Evolutionary conservation across 768 basidiomycete species (phyloP).

Genomic region (Scleroderma bovista): DNA sequence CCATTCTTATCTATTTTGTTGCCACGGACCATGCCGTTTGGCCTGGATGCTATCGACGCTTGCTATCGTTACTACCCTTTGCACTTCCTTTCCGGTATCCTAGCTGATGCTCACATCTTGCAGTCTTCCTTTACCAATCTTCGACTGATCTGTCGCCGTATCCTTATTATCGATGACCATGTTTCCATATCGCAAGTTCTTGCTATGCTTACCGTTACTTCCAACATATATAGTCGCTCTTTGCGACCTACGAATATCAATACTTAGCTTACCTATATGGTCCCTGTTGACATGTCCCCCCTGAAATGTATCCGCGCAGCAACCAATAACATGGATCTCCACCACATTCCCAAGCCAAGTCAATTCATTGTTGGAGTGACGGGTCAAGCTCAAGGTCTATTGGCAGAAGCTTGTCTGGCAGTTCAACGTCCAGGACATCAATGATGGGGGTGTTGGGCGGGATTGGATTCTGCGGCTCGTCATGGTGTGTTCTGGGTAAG

Average conservation of each 20-base stretch:
- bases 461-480: no score
- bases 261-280: background rate
- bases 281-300: background rate
- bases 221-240: background rate
- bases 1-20: constrained; percentile 11
- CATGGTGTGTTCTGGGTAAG: no score
- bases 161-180: constrained; percentile 8
- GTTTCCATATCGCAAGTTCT: background rate
- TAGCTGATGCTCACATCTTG: constrained; percentile 13
- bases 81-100: constrained; percentile 11
- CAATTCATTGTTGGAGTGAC: no score
- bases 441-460: no score
- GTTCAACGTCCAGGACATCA: no score
- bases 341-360: no score
- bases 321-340: no score
- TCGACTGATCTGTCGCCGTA: constrained; percentile 10
- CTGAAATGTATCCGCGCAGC: background rate
- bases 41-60: constrained; percentile 22
- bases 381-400: no score
- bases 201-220: background rate
- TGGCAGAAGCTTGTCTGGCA: no score
- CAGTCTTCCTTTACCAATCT: constrained; percentile 8
- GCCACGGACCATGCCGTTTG: constrained; percentile 25
- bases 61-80: constrained; percentile 3
- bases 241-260: background rate